Percentiles rank a stretch among this genome's conserved stretches.
These are phyloP conservation scores for Citrus unshiu DNA, from an alignment of 345 rosid species.

Conservation along the genomic window DNA sequence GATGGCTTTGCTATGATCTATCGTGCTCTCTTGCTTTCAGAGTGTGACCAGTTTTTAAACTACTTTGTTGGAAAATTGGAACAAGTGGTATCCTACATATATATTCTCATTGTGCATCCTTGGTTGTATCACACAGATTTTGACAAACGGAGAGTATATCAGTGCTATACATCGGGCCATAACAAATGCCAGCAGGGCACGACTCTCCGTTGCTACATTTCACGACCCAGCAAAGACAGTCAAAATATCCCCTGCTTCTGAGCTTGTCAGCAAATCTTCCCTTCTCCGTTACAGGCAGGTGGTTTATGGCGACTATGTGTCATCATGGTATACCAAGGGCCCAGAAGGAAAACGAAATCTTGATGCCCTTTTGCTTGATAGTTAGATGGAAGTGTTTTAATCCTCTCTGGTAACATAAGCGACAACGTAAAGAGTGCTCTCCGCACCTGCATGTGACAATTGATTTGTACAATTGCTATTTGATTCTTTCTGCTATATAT, in stretches of 20 bases:
- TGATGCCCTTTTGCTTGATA: constrained; percentile 41
- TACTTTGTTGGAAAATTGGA: neutral
- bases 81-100: neutral
- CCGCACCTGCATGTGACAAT: neutral
- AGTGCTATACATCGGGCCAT: constrained; percentile 71
- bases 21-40: neutral
- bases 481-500: neutral
- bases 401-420: neutral
- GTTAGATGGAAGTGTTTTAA: neutral
- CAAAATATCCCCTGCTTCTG: constrained; percentile 54
- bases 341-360: constrained; percentile 81
- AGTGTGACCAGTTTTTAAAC: neutral
- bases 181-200: constrained; percentile 53
- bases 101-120: neutral
- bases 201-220: constrained; percentile 79
- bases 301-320: constrained; percentile 58
- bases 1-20: neutral
- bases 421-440: neutral
- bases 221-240: constrained; percentile 77
- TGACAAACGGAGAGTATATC: constrained; percentile 70
- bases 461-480: neutral
- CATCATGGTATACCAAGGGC: constrained; percentile 81
- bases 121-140: constrained; percentile 42
- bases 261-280: constrained; percentile 37
- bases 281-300: constrained; percentile 45